Evolutionary conservation across 306 rosid genomes (phyloP), one percentile per base, ranked within the genome.

Genomic region (Cucurbita ficifolia): DNA sequence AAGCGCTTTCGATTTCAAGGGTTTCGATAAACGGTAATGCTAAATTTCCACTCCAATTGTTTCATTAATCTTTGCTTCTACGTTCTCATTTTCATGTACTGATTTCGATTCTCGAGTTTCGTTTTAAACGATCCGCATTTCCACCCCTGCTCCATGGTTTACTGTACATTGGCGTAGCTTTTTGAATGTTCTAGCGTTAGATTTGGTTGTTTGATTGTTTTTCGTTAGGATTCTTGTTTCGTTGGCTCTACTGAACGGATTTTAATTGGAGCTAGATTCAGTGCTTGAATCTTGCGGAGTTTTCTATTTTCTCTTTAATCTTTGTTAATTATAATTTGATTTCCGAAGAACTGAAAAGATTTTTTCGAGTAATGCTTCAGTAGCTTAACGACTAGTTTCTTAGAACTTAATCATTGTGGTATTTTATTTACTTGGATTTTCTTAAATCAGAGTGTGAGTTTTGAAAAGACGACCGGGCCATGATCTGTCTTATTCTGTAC

Each of bases 1-100:
- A 52, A 72, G n/a, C 39, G 71, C 33, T 65, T 42, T 43, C 39
- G 65, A 54, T 52, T 72, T 38, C 49, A 19, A 72, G 65, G 76
- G 51, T 72, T 72, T 72, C 22, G 38, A 54, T 8, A 48, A 73
- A 39, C 29, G 76, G 73, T 69, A 21, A n/a, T 19, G 21, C 29
- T 12, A 42, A 5, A 18, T 73, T 38, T 36, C 35, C 9, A 8
- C 5, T 36, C 12, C 2, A 49, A 69, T 69, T 22, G 11, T 1
- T 68, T 22, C 38, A 2, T 38, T 22, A 51, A 35, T 53, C 52
- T 33, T 72, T 39, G 17, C 22, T 19, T 24, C 36, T 19, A 11
- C 52, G 14, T 53, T 39, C 16, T 73, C 45, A 40, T 73, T 24
- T 5, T 50, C 48, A 48, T 54, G 36, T 54, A 54, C 45, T 52